A percentile compares a stretch with the other conserved stretches of the same genome.
phyloP scores from a whole-genome alignment of 345 rosid genomes.

The Lepidium aucheri region DNA sequence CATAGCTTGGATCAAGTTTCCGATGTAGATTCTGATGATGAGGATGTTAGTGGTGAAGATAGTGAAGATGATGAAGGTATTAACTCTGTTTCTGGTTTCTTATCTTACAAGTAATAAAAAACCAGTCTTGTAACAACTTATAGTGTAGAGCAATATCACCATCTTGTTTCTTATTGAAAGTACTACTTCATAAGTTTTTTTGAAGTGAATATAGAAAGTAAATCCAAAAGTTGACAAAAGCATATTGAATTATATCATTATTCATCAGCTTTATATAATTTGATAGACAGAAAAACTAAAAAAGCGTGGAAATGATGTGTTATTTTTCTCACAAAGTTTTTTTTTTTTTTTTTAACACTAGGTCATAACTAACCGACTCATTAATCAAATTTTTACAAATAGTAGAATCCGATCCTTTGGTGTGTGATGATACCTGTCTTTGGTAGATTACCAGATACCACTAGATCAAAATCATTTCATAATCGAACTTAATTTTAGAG shows the following conservation, averaged over 20 bases:
- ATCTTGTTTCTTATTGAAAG: background rate
- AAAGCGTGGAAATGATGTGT: too few species aligned
- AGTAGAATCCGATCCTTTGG: too few species aligned
- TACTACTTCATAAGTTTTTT: background rate
- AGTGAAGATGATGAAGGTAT: slow-evolving; percentile 20
- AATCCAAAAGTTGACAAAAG: background rate
- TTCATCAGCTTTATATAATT: too few species aligned
- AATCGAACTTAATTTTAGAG: too few species aligned
- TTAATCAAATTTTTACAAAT: too few species aligned
- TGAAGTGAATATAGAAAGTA: background rate
- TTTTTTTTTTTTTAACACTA: too few species aligned
- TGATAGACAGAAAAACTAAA: too few species aligned
- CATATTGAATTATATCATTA: background rate
- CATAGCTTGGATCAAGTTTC: slow-evolving; percentile 21
- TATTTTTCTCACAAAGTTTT: too few species aligned
- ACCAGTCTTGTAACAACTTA: slow-evolving; percentile 2
- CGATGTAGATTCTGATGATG: slow-evolving; percentile 31
- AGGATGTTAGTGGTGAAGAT: slow-evolving; percentile 15
- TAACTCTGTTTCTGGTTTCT: slow-evolving; percentile 14
- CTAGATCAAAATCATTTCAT: too few species aligned
- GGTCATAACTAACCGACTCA: too few species aligned
- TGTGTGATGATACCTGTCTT: too few species aligned
- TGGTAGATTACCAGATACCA: too few species aligned
- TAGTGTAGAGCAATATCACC: background rate
- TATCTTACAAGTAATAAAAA: slow-evolving; percentile 19